These are phyloP conservation scores for Nicotiana obtusifolia DNA, from an alignment of 257 asterid genomes.

Conservation along the genomic window DNA sequence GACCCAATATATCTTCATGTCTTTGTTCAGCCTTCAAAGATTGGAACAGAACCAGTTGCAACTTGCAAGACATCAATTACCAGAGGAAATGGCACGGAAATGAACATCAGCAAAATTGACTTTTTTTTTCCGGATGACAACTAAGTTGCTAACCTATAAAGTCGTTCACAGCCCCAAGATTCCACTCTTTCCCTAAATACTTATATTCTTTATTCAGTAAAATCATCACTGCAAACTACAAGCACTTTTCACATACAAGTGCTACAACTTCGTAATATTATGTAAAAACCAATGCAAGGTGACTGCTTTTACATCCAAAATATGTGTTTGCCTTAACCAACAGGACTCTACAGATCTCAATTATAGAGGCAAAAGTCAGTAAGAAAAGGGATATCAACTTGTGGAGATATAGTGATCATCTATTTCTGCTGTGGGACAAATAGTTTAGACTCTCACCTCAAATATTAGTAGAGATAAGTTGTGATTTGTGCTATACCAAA, in stretches of 20 bases:
- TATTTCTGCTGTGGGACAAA: background rate
- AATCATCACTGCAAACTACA: background rate
- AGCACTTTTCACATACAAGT: background rate
- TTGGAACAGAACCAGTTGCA: conserved; percentile 14
- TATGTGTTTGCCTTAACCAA: background rate
- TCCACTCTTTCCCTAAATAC: background rate
- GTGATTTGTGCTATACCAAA: background rate
- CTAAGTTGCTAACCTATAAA: background rate
- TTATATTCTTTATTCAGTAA: background rate
- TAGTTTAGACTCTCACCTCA: background rate
- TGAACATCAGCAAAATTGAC: background rate
- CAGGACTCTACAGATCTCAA: background rate
- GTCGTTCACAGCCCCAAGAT: background rate
- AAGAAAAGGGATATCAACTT: background rate
- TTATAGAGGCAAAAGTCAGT: background rate
- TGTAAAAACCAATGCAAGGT: background rate
- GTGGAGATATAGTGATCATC: background rate
- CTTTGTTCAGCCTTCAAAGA: conserved; percentile 66
- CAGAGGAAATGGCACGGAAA: background rate
- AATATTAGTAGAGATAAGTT: background rate
- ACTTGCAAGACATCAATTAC: too few relatives aligned
- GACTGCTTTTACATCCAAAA: background rate
- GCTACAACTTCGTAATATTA: background rate
- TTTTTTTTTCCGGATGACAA: background rate
- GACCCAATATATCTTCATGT: conserved; percentile 79